phyloP scores from a whole-genome alignment of 495 filamentous ascomycete species.

The Opeltia flavorubescens region DNA sequence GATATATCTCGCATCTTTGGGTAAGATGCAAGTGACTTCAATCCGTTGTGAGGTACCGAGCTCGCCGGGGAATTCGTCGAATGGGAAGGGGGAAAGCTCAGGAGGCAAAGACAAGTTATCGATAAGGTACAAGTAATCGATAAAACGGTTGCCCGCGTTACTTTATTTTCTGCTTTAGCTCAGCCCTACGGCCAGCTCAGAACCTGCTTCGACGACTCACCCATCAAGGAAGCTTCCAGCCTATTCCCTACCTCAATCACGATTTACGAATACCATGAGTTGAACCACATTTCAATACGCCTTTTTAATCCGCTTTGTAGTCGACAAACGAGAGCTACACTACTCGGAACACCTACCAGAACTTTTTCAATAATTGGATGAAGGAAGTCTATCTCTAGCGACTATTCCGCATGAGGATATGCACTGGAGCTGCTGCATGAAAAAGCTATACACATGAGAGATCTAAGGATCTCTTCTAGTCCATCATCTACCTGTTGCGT shows the following conservation, averaged over 20 bases:
- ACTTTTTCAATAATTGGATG: background rate
- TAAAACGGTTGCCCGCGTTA: background rate
- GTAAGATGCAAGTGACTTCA: too few relatives aligned
- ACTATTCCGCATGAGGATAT: background rate
- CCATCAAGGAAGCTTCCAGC: background rate
- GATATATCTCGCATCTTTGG: too few relatives aligned
- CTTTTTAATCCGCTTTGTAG: too few relatives aligned
- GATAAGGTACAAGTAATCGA: background rate
- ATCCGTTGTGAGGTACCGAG: too few relatives aligned
- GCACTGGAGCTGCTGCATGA: slow-evolving; percentile 14
- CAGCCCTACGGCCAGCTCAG: background rate
- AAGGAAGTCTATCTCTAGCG: background rate
- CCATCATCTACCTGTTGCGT: background rate
- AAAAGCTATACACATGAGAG: slow-evolving; percentile 1
- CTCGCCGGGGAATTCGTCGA: too few relatives aligned
- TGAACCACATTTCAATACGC: background rate
- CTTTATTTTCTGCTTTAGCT: background rate
- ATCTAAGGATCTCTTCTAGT: slow-evolving; percentile 8
- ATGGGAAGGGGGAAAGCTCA: too few relatives aligned
- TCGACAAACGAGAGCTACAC: too few relatives aligned
- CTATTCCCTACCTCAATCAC: background rate
- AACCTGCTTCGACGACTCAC: background rate
- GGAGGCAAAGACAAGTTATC: too few relatives aligned
- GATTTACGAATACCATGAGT: background rate
- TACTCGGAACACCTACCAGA: too few relatives aligned